Evolutionary conservation across 2,329 filamentous ascomycete species (phyloP).

Genomic region (Cladosporium sp.): DNA sequence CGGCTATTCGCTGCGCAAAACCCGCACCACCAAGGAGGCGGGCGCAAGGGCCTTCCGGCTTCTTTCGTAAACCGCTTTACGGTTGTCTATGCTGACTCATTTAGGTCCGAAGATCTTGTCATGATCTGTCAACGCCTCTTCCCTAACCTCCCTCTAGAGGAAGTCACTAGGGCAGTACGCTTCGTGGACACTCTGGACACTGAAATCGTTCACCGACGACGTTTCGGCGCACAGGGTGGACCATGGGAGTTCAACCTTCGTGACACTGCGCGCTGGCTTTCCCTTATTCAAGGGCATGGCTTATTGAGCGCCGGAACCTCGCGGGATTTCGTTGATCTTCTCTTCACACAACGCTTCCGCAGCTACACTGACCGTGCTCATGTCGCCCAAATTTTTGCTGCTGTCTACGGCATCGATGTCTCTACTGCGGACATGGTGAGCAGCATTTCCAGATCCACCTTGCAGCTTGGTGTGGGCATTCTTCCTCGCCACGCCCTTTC

Average conservation of each 20-base stretch:
- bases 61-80: constrained; percentile 98
- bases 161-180: constrained; percentile 62
- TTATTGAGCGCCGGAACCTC: constrained; percentile 55
- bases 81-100: constrained; percentile 91
- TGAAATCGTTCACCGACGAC: constrained; percentile 54
- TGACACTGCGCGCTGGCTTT: constrained; percentile 80
- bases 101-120: constrained; percentile 72
- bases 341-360: constrained; percentile 85
- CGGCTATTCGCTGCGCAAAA: constrained; percentile 97
- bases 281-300: constrained; percentile 27
- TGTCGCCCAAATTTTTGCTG: constrained; percentile 59
- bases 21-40: constrained; percentile 93
- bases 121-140: constrained; percentile 77
- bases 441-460: constrained; percentile 56
- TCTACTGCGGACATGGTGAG: constrained; percentile 57
- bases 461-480: constrained; percentile 75
- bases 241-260: constrained; percentile 96
- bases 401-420: constrained; percentile 51
- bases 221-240: constrained; percentile 54
- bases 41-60: constrained; percentile 85
- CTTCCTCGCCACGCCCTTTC: constrained; percentile 50
- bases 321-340: constrained; percentile 70
- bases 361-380: constrained; percentile 59
- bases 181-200: constrained; percentile 78
- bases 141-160: constrained; percentile 52